phyloP scores from a whole-genome alignment of 2,329 filamentous ascomycete species.

The Talaromyces sp. region DNA sequence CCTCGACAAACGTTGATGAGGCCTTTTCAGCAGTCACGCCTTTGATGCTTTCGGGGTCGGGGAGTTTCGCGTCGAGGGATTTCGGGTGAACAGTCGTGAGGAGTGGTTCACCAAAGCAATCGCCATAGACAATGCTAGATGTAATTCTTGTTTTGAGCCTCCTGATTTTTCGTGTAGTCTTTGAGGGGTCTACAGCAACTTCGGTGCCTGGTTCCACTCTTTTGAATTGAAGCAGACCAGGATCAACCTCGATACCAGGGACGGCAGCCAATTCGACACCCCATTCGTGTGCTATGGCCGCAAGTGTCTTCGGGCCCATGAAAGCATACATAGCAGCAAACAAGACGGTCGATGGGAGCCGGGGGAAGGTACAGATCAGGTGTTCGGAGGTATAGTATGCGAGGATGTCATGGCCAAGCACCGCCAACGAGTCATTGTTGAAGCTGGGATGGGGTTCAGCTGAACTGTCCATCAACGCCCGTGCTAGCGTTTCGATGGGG shows the following conservation, averaged over 20 bases:
- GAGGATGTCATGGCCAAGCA: conserved; percentile 75
- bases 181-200: conserved; percentile 34
- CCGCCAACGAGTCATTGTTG: conserved; percentile 82
- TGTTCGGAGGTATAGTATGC: conserved; percentile 86
- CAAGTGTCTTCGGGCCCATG: conserved; percentile 67
- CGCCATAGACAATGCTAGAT: conserved; percentile 72
- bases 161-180: conserved; percentile 40
- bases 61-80: conserved; percentile 13
- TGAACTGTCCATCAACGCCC: conserved; percentile 77
- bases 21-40: conserved; percentile 53
- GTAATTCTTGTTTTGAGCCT: conserved; percentile 66
- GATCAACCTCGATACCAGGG: conserved; percentile 86
- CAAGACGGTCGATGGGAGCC: conserved; percentile 80
- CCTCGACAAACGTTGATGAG: conserved; percentile 71
- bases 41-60: conserved; percentile 13
- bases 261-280: conserved; percentile 82
- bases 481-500: conserved; percentile 78
- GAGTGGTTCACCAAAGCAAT: conserved; percentile 71
- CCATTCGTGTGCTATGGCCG: conserved; percentile 75
- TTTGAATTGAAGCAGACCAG: conserved; percentile 79
- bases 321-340: conserved; percentile 84
- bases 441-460: conserved; percentile 74
- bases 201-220: conserved; percentile 40
- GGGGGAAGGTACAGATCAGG: conserved; percentile 82
- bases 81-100: conserved; percentile 25